These are phyloP conservation scores for Pulveroboletus sp. DNA, from an alignment of 768 basidiomycete genomes.

Conservation along the genomic window DNA sequence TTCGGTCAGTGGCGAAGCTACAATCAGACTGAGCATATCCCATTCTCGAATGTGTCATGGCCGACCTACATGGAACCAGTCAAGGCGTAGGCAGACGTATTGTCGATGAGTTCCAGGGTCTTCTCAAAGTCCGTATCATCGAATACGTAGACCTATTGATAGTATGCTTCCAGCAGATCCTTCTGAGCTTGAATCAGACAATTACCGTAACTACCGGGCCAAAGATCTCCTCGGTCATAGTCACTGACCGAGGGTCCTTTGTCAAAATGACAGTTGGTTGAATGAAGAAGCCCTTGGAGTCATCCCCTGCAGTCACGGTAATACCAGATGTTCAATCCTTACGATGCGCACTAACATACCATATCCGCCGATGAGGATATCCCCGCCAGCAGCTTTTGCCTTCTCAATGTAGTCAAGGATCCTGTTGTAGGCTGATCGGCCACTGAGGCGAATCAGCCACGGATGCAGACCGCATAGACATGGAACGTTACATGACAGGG, in stretches of 20 bases:
- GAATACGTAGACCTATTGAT: conserved; percentile 74
- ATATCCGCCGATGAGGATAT: conserved; percentile 81
- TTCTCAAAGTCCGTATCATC: conserved; percentile 83
- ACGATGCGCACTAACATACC: conserved; percentile 39
- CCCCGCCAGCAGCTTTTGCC: conserved; percentile 85
- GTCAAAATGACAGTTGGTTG: conserved; percentile 93
- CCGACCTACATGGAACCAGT: conserved; percentile 86
- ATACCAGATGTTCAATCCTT: background rate
- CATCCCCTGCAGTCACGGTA: conserved; percentile 51
- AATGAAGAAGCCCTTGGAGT: conserved; percentile 89
- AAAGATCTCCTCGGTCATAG: conserved; percentile 94
- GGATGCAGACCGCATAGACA: background rate
- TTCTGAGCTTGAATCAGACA: conserved; percentile 11
- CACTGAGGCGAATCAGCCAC: conserved; percentile 39
- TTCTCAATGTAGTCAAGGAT: conserved; percentile 77
- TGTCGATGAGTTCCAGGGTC: conserved; percentile 82
- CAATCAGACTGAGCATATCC: conserved; percentile 6
- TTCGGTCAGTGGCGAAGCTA: conserved; percentile 82
- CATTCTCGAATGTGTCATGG: background rate
- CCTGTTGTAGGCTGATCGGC: conserved; percentile 84
- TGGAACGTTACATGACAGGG: conserved; percentile 75
- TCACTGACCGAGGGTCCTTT: conserved; percentile 82
- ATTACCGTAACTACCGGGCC: conserved; percentile 88
- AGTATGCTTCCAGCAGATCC: background rate
- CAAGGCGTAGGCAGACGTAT: conserved; percentile 81